These are phyloP conservation scores for Rubroboletus satanas DNA, from an alignment of 768 basidiomycete species.

Conservation along the genomic window DNA sequence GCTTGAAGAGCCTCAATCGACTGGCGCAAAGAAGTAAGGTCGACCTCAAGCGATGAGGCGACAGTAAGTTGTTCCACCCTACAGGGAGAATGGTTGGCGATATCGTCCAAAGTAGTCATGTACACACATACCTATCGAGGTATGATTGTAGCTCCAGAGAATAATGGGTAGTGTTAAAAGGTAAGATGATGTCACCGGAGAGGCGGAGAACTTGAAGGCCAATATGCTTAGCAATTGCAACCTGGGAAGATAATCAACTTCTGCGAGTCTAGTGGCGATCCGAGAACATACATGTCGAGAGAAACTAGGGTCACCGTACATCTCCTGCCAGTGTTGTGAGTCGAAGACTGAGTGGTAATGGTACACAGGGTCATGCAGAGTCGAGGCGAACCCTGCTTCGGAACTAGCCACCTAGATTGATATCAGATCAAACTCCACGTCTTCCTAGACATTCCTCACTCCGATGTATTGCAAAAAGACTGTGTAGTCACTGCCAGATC, in stretches of 20 bases:
- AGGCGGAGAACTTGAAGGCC: constrained; percentile 63
- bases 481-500: constrained; percentile 88
- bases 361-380: constrained; percentile 57
- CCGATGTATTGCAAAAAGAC: constrained; percentile 84
- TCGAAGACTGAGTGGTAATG: constrained; percentile 81
- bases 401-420: constrained; percentile 32
- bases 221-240: constrained; percentile 63
- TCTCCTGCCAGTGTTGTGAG: constrained; percentile 65
- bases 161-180: constrained; percentile 77
- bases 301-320: constrained; percentile 75
- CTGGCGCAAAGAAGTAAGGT: constrained; percentile 40
- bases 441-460: constrained; percentile 33
- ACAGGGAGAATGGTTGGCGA: not conserved
- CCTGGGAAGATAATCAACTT: constrained; percentile 33
- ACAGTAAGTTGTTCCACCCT: constrained; percentile 31
- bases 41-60: constrained; percentile 44
- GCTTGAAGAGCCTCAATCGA: constrained; percentile 47
- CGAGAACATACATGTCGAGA: constrained; percentile 54
- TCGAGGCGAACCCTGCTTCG: constrained; percentile 29
- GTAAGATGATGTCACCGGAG: constrained; percentile 60
- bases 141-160: constrained; percentile 62
- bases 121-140: constrained; percentile 47
- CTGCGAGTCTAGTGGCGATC: not conserved
- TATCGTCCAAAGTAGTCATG: constrained; percentile 24
- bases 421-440: constrained; percentile 1